Evolutionary conservation across 495 filamentous ascomycete genomes (phyloP).

Genomic region (Aspergillus leporis): DNA sequence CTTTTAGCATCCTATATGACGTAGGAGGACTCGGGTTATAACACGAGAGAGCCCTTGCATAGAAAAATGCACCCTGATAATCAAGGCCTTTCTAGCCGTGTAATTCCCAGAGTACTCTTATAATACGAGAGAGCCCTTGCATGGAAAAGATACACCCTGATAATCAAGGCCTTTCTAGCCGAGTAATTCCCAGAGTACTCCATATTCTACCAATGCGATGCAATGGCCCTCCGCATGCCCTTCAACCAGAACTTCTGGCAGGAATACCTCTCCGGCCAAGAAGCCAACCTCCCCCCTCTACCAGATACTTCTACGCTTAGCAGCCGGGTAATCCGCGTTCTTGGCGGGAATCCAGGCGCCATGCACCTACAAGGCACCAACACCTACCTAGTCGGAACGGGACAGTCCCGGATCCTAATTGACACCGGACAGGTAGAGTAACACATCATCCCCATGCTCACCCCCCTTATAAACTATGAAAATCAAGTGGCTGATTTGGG

Average conservation of each 20-base stretch:
- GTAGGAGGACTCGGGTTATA: no score
- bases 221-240: neutral
- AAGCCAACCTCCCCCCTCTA: conserved; percentile 31
- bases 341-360: conserved; percentile 71
- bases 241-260: conserved; percentile 16
- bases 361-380: conserved; percentile 65
- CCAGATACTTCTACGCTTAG: conserved; percentile 40
- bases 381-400: conserved; percentile 75
- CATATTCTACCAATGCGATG: no score
- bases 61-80: no score
- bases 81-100: no score
- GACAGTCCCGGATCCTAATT: conserved; percentile 58
- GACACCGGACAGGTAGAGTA: conserved; percentile 54
- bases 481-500: neutral
- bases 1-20: no score
- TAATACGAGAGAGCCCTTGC: no score
- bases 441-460: neutral
- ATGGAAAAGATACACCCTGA: no score
- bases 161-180: no score
- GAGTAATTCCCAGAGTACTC: no score
- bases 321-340: conserved; percentile 39
- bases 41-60: no score
- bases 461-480: conserved; percentile 21
- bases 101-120: no score
- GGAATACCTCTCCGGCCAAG: conserved; percentile 40